These are phyloP conservation scores for Leishmania aethiopica DNA, from an alignment of 208 protist genomes.

Conservation along the genomic window DNA sequence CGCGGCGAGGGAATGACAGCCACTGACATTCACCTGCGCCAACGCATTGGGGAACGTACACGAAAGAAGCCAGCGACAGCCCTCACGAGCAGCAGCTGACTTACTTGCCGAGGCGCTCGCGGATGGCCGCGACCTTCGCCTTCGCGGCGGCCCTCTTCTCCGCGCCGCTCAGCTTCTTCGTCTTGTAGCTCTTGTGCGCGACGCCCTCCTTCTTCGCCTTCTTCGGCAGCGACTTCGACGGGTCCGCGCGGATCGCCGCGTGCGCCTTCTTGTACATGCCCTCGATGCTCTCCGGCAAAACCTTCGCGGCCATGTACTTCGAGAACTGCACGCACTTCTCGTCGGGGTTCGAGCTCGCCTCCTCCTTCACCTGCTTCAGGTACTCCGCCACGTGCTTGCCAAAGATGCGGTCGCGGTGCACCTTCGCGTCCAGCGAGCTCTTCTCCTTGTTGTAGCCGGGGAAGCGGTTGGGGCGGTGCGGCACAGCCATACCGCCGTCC, in stretches of 20 bases:
- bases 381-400: slow-evolving; percentile 98
- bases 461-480: slow-evolving; percentile 97
- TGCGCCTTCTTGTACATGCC: slow-evolving; percentile 95
- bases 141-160: slow-evolving; percentile 45
- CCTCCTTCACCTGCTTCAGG: slow-evolving; percentile 97
- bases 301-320: slow-evolving; percentile 93
- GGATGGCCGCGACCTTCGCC: slow-evolving; percentile 57
- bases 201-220: slow-evolving; percentile 58
- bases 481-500: slow-evolving; percentile 98
- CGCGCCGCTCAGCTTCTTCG: slow-evolving; percentile 45
- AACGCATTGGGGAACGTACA: too few species aligned
- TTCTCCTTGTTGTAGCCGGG: slow-evolving; percentile 94
- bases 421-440: slow-evolving; percentile 91
- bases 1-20: not conserved
- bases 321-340: slow-evolving; percentile 96
- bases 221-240: slow-evolving; percentile 69
- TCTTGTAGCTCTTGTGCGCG: slow-evolving; percentile 56
- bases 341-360: slow-evolving; percentile 85
- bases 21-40: too few species aligned
- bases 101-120: slow-evolving; percentile 55
- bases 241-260: slow-evolving; percentile 94
- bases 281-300: slow-evolving; percentile 94
- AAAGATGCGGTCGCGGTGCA: slow-evolving; percentile 96
- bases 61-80: not conserved
- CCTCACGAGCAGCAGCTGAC: not conserved